A percentile compares a stretch with the other conserved stretches of the same genome.
phyloP scores from a whole-genome alignment of 345 rosid species.

The Arabis hirsuta region DNA sequence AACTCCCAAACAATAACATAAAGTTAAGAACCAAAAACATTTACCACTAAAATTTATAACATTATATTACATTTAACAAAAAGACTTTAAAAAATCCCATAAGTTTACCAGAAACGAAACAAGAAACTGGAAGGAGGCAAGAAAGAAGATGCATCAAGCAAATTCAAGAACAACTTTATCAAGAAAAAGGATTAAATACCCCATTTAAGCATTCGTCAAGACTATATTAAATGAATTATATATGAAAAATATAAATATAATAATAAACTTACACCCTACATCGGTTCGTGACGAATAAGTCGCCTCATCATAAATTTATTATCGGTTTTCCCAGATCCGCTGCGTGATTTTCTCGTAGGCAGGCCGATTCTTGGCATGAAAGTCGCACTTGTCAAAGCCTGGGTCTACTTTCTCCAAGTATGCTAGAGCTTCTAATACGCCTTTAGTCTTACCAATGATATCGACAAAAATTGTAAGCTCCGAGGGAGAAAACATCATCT shows the following conservation, averaged over 20 bases:
- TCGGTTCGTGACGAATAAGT: too few relatives aligned
- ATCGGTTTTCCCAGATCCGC: too few relatives aligned
- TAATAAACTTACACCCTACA: too few relatives aligned
- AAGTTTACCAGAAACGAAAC: too few relatives aligned
- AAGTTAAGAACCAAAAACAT: background rate
- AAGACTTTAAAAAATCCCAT: background rate
- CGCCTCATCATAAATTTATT: too few relatives aligned
- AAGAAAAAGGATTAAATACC: background rate
- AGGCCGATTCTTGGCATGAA: too few relatives aligned
- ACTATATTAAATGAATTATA: too few relatives aligned
- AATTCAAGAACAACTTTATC: background rate
- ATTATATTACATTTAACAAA: conserved; percentile 16
- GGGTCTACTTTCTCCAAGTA: too few relatives aligned
- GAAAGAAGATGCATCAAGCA: conserved; percentile 24
- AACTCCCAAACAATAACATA: background rate
- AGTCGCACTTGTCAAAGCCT: too few relatives aligned
- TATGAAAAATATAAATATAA: background rate
- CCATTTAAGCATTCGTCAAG: conserved; percentile 1
- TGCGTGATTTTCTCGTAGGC: too few relatives aligned
- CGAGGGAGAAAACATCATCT: background rate
- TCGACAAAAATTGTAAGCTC: conserved; percentile 1
- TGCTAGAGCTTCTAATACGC: too few relatives aligned
- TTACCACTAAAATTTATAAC: background rate
- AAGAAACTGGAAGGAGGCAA: conserved; percentile 18
- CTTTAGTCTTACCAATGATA: too few relatives aligned